phyloP scores from a whole-genome alignment of 345 rosid genomes.

The Brassica nigra region DNA sequence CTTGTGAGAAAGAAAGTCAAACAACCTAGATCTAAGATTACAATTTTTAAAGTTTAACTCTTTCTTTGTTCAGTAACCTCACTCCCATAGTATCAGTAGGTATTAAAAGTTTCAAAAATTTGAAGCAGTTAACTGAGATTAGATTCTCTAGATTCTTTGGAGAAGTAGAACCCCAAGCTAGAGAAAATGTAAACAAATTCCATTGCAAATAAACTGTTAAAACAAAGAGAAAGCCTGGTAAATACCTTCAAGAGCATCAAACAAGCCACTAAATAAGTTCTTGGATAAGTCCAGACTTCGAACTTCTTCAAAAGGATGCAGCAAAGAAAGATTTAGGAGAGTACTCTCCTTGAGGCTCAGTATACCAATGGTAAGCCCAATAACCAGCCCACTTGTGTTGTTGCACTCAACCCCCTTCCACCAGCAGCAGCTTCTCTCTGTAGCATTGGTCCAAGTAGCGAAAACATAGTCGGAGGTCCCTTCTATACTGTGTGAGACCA shows the following conservation, averaged over 20 bases:
- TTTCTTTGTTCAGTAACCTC: no score
- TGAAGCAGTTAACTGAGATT: neutral
- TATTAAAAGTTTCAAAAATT: neutral
- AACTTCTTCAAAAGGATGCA: slow-evolving; percentile 24
- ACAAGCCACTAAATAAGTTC: neutral
- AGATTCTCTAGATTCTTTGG: no score
- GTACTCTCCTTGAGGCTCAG: neutral
- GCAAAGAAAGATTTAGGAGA: no score
- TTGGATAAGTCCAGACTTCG: neutral
- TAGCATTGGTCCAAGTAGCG: slow-evolving; percentile 12
- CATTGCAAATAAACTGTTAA: neutral
- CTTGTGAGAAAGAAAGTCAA: no score
- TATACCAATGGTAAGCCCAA: neutral
- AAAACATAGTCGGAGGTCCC: neutral
- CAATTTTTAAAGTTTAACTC: no score
- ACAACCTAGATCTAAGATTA: no score
- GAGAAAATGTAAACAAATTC: no score
- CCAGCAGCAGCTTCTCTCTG: slow-evolving; percentile 1
- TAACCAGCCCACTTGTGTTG: neutral
- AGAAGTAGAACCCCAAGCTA: no score
- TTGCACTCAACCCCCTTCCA: slow-evolving; percentile 5
- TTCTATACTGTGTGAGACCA: neutral
- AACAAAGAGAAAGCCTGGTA: neutral
- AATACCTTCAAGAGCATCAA: slow-evolving; percentile 10
- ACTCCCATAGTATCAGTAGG: no score